phyloP scores from a whole-genome alignment of 164 flowering plant genomes.

The Brasenia schreberi region DNA sequence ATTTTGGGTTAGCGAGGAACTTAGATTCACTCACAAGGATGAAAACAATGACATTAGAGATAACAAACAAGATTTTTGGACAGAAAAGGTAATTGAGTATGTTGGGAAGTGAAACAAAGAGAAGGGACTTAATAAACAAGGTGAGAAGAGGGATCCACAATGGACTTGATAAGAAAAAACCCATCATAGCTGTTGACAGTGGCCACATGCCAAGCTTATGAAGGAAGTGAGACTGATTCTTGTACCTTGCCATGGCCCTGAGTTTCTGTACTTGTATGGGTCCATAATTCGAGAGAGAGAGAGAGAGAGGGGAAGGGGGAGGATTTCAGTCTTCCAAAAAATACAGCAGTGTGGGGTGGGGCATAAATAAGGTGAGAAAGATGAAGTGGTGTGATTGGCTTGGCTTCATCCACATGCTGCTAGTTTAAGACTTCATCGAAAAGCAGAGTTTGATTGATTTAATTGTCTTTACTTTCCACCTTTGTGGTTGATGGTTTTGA shows the following conservation, averaged over 20 bases:
- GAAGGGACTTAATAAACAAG: conserved; percentile 18
- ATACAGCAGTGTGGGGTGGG: conserved; percentile 14
- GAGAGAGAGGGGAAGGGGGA: background rate
- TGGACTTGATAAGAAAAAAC: conserved; percentile 25
- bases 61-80: conserved; percentile 40
- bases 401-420: background rate
- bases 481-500: conserved; percentile 14
- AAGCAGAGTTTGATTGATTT: conserved; percentile 13
- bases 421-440: conserved; percentile 11
- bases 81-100: conserved; percentile 15
- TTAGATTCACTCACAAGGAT: conserved; percentile 48
- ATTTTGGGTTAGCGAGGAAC: conserved; percentile 15
- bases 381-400: background rate
- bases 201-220: conserved; percentile 23
- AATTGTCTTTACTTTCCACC: conserved; percentile 12
- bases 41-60: conserved; percentile 42
- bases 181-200: conserved; percentile 20
- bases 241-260: conserved; percentile 36
- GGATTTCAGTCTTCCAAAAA: conserved; percentile 7
- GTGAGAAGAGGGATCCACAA: conserved; percentile 26
- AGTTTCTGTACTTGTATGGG: conserved; percentile 19
- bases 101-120: conserved; percentile 25
- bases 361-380: conserved; percentile 22
- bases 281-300: conserved; percentile 22
- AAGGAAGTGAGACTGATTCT: conserved; percentile 24